Base-by-base conservation (phyloP, 2,329 filamentous ascomycete genomes). In the Colletotrichum simmondsii region DNA sequence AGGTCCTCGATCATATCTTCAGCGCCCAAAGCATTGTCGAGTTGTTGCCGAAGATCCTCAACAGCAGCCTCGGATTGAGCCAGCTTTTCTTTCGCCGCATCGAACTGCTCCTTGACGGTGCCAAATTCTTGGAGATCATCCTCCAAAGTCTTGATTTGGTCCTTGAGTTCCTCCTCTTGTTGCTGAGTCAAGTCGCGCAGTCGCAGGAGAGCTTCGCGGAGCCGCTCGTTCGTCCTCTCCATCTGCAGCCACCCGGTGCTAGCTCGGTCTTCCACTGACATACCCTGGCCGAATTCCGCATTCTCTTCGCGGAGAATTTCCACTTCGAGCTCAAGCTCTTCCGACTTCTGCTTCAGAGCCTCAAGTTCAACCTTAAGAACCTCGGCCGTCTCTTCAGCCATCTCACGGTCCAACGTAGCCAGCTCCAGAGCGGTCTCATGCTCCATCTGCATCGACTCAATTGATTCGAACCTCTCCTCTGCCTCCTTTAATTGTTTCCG, bases 1-100 rank as follows among this genome's bases (percentile, higher is more conserved):
- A 99, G 88, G 75, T 97, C 93, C 81, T 98, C 95, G 73, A 98
- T 95, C 90, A 98, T 96, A 76, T 97, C 94, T 80, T 98, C 97
- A 14, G 95, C 94, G 5, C 94, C 94, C 11, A 97, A 88, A 7
- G 95, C 95, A 62, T 93, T 94, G 77, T 99, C 95, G 2, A 99
- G 89, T 81, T 98, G 97, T 80, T 97, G 93, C 63, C 94, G 92
- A 14, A 99, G 89, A 77, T 98, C 94, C 75, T 97, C 93, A 54
- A 97, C 91, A 49, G 92, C 92, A 11, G 91, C 88, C 79, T 98
- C 93, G 0, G 92, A 90, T 65, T 93, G 89, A 4, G 90, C 83
- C 12, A 98, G 84, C 79, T 93, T 95, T 76, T 94, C 93, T 77
- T 94, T 93, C 1, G 91, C 89, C 14, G 89, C 85, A 28, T 92